Evolutionary conservation across 2,329 filamentous ascomycete genomes (phyloP), one percentile per base, ranked within the genome.

Genomic region (Xylaria sp.): DNA sequence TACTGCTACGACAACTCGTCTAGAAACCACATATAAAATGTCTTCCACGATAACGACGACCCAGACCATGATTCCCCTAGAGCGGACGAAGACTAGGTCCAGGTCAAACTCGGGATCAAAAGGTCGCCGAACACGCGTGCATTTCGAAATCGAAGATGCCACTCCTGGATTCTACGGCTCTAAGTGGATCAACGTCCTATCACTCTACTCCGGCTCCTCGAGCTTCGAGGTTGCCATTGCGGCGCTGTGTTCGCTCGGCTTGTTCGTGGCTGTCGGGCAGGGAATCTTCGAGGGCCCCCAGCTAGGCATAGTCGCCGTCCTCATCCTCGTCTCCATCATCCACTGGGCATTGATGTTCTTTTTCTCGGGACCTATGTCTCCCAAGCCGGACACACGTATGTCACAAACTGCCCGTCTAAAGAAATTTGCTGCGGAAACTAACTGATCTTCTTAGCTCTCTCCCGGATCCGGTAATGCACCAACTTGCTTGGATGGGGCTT

Each of bases 221-320:
- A 68, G 67, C 61, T 68, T 65, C 42, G 67, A 71, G 65, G 67
- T 71, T 29, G 67, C 69, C 59, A 69, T 71, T 38, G 67, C 69
- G 2, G 69, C 69, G 1, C 17, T 71, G 5, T 71, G 69, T 65
- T 71, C 69, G 10, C 61, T 69, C 42, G 69, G 13, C 25, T n/a
- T 71, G 20, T 69, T 71, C 53, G 62, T 69, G 10, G 59, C 61
- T 22, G 39, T 69, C 5, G 61, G 65, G 11, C 69, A 71, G 57
- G 69, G 69, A n/a, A 50, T 70, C 56, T 49, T 69, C 6, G 55
- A 61, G 36, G 69, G 69, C 5, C 62, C 59, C 5, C 65, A 69
- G 22, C 55, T 71, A 1, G 65, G 60, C 59, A 39, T 71, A 33
- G 59, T 69, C n/a, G 59, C 45, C 20, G 65, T 69, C 22, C 64